Base-by-base conservation (phyloP, 2,329 filamentous ascomycete genomes). In the Colletotrichum echinochloae region DNA sequence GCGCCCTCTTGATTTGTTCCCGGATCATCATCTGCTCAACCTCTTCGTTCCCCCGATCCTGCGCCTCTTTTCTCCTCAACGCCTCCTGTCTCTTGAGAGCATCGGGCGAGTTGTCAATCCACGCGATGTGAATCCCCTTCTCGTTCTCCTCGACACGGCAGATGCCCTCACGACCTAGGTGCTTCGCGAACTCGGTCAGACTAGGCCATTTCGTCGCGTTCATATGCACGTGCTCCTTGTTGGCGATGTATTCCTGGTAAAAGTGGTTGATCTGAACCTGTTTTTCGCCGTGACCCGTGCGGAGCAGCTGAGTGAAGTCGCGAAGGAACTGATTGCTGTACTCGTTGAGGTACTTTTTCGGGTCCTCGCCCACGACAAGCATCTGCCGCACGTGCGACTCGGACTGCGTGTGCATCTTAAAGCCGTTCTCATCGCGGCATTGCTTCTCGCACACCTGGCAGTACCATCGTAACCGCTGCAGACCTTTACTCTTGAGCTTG, bases 351-450 rank as follows among this genome's bases (percentile, higher is more conserved):
- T 88, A 90, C 76, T 94, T 95, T 73, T 92, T 92, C 28, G 95
- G 90, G 77, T 98, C 92, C 78, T 97, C 93, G 77, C 95, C 95
- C 33, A 98, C 92, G 1, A 95, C 81, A 52, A 95, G 86, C 87
- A 98, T 97, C 74, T 95, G 90, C n/a, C 95, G 91, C 49, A 97
- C 93, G 78, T 98, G 95, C 57, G 89, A 90, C 81, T 97, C 94
- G 72, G 90, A 92, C 76, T 94, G 90, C 1, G 91, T 92, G 82
- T 98, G 95, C 84, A 93, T 93, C 81, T 95, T 95, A 83, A 95
- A 97, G 33, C 92, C 95, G 82, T 98, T 98, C 75, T 95, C 93
- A 79, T 97, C 94, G 71, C 93, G 87, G 51, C 78, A 81, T 66
- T 83, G 80, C 70, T 83, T 81, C 78, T 94, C 88, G 83, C 95